Percentiles rank a stretch among this genome's conserved stretches.
Conservation (phyloP, 2,329 filamentous ascomycete species). For the Didymella pinodella region DNA sequence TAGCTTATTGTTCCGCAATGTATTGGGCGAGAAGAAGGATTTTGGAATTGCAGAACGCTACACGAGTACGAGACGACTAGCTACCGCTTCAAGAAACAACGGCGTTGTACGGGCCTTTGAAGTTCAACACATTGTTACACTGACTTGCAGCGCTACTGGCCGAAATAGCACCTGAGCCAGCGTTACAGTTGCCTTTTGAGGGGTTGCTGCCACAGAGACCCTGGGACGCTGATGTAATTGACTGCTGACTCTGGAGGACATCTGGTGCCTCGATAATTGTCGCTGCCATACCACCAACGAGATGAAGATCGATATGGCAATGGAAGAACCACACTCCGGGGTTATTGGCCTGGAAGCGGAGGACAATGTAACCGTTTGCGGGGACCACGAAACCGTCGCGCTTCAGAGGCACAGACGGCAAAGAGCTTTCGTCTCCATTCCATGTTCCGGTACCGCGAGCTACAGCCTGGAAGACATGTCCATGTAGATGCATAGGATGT, state of each 20-base stretch:
- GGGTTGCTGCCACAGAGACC: slow-evolving; percentile 23
- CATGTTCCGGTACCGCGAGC: slow-evolving; percentile 53
- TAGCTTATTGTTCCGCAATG: not conserved
- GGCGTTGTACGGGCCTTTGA: slow-evolving; percentile 9
- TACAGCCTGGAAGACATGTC: slow-evolving; percentile 41
- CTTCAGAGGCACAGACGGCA: slow-evolving; percentile 50
- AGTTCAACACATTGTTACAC: slow-evolving; percentile 44
- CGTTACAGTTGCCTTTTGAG: slow-evolving; percentile 37
- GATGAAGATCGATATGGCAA: slow-evolving; percentile 47
- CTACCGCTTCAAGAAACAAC: slow-evolving; percentile 4
- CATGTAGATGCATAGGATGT: slow-evolving; percentile 55
- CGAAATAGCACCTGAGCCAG: slow-evolving; percentile 23
- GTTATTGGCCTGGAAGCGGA: slow-evolving; percentile 46
- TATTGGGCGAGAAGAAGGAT: too few species aligned
- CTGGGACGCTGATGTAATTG: slow-evolving; percentile 22
- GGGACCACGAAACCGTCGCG: slow-evolving; percentile 55
- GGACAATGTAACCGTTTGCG: slow-evolving; percentile 16
- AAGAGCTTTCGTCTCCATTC: slow-evolving; percentile 50
- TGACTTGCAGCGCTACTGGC: slow-evolving; percentile 26
- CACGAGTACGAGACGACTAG: not conserved
- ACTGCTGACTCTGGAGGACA: slow-evolving; percentile 23
- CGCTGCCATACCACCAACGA: slow-evolving; percentile 41
- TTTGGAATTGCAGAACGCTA: slow-evolving; percentile 5
- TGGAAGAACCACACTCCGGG: slow-evolving; percentile 51
- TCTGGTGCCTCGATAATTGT: slow-evolving; percentile 42